Conservation (phyloP, 371 early-diverging fungal genomes). For the Ordospora colligata region DNA sequence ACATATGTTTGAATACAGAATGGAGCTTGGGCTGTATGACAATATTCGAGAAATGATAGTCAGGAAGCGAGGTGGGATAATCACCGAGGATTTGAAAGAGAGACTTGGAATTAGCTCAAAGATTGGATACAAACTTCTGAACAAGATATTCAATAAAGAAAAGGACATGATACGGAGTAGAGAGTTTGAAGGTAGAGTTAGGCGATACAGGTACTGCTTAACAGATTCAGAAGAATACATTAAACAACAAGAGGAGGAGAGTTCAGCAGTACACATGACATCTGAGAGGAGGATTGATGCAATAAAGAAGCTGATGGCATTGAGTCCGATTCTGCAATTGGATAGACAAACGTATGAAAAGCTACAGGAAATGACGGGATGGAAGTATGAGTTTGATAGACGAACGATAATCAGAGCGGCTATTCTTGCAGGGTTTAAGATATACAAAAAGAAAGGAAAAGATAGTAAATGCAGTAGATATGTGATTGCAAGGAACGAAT, state of each 20-base stretch:
- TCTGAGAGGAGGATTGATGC: slow-evolving; percentile 33
- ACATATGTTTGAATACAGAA: background rate
- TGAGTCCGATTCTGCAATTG: slow-evolving; percentile 24
- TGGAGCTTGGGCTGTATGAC: slow-evolving; percentile 31
- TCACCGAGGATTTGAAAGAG: slow-evolving; percentile 30
- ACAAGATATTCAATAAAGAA: slow-evolving; percentile 21
- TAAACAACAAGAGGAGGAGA: background rate
- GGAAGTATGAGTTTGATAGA: slow-evolving; percentile 35
- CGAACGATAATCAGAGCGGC: slow-evolving; percentile 50
- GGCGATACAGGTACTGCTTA: background rate
- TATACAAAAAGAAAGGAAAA: background rate
- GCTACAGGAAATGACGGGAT: slow-evolving; percentile 22
- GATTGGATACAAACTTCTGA: slow-evolving; percentile 21
- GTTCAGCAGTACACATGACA: background rate
- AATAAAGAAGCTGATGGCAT: slow-evolving; percentile 25
- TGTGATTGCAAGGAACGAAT: background rate
- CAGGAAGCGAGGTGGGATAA: slow-evolving; percentile 1
- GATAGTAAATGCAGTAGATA: slow-evolving; percentile 2
- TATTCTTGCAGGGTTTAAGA: slow-evolving; percentile 30
- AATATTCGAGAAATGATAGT: slow-evolving; percentile 14
- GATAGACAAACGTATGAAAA: slow-evolving; percentile 25
- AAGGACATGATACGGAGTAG: background rate
- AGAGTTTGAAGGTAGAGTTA: slow-evolving; percentile 1
- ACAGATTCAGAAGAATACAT: background rate
- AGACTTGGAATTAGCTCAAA: slow-evolving; percentile 30